Evolutionary conservation across 139 green algal species (phyloP), one percentile per base, ranked within the genome.

Genomic region (Edaphochlamys debaryana): DNA sequence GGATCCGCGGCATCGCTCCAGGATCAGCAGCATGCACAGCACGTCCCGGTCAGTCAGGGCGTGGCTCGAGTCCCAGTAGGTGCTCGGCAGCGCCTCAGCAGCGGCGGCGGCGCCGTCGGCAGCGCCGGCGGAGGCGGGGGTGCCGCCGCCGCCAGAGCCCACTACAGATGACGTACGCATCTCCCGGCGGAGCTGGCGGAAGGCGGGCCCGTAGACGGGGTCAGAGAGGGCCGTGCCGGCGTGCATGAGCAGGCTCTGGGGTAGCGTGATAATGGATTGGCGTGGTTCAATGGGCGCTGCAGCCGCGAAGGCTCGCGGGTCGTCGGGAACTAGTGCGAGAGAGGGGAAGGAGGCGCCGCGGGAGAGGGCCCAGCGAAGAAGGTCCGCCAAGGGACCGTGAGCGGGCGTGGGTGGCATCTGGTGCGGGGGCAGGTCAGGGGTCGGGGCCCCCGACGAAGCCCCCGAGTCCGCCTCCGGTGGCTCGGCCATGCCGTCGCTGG

Each of bases 1-100:
- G 0, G 1, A n/a, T 22, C 85, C 80, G 23, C 70, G 56, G 2
- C 48, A 60, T 3, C 84, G 70, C 79, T 94, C 90, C 38, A 92
- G 29, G 8, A 92, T 45, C 23, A 94, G 69, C 41, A 89, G 67
- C 71, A 94, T 56, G 79, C 85, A 91, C n/a, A 94, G 82, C 62
- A 89, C 20, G 17, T 81, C 72, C 0, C 90, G 84, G 32, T 78
- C 58, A 48, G 89, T 86, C 25, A 87, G 69, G 5, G n/a, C 56
- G 7, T 32, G 23, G 11, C 56, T 71, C 19, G 25, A 23, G 37
- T 66, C 69, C 80, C 73, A 80, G 42, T 68, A 78, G 3, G 52
- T 67, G 23, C 9, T 7, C 3, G 67, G 73, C 8, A 76, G 15
- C 3, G 25, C 11, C 54, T 54, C 48, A 15, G 48, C 48, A 20